Conservation (phyloP, 352 stramenopile species). For the Globisporangium splendens region DNA sequence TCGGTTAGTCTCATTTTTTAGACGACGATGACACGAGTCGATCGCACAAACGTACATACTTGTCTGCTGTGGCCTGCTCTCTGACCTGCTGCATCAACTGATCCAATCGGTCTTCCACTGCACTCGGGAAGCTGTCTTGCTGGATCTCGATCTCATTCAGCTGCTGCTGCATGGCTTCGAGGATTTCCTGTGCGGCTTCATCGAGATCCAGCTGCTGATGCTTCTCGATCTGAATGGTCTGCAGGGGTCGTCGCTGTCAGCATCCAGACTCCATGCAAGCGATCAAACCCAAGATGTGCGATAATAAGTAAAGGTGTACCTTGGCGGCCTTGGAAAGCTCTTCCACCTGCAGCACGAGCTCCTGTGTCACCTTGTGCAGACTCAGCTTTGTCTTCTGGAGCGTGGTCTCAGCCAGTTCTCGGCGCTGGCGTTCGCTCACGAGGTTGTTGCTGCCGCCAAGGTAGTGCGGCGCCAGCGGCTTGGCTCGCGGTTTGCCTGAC, state of each 20-base stretch:
- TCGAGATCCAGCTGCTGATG: constrained; percentile 53
- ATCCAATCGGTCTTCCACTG: constrained; percentile 32
- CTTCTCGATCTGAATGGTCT: constrained; percentile 61
- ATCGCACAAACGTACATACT: constrained; percentile 25
- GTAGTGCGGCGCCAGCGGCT: constrained; percentile 26
- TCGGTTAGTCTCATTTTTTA: not conserved
- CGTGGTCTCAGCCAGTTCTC: constrained; percentile 46
- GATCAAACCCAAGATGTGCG: not conserved
- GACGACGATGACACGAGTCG: not conserved
- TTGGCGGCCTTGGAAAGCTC: constrained; percentile 44
- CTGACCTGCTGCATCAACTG: constrained; percentile 23
- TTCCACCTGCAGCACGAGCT: constrained; percentile 47
- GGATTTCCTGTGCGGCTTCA: constrained; percentile 50
- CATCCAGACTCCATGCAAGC: not conserved
- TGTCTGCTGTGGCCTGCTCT: constrained; percentile 28
- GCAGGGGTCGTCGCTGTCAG: not conserved
- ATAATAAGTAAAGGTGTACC: constrained; percentile 15
- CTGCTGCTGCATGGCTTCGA: constrained; percentile 51
- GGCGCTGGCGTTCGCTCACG: constrained; percentile 47
- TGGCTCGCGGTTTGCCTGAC: not conserved
- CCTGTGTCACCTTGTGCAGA: no score
- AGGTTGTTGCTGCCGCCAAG: constrained; percentile 72
- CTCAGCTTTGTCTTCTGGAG: no score
- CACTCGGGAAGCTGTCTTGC: constrained; percentile 26
- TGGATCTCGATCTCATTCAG: constrained; percentile 35